A percentile compares a stretch with the other conserved stretches of the same genome.
Conservation (phyloP, 2,329 filamentous ascomycete species). For the Massarina eburnea region DNA sequence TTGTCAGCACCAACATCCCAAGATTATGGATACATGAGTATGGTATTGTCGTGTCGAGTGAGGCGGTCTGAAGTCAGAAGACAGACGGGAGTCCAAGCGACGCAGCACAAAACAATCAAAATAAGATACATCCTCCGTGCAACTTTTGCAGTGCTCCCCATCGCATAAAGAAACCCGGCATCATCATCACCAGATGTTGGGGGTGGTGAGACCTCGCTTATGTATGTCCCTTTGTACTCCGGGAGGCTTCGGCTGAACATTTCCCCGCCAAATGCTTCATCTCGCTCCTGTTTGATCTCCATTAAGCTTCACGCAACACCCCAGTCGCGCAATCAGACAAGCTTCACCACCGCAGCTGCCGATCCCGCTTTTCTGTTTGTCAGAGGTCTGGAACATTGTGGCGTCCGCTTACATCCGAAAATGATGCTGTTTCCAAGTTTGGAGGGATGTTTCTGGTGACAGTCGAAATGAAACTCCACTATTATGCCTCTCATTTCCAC, state of each 20-base stretch:
- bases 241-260: conserved; percentile 4
- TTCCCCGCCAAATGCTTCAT: conserved; percentile 20
- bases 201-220: conserved; percentile 1
- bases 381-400: conserved; percentile 3
- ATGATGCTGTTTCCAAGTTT: background rate
- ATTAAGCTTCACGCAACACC: background rate
- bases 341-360: conserved; percentile 9
- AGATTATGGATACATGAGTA: too few relatives aligned
- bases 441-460: background rate
- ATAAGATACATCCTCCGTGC: conserved; percentile 1
- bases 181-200: background rate
- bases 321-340: too few relatives aligned
- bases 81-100: background rate
- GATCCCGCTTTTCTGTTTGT: background rate
- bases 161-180: background rate
- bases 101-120: background rate
- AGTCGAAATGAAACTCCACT: background rate
- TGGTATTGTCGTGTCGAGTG: too few relatives aligned
- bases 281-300: conserved; percentile 15
- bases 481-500: conserved; percentile 1
- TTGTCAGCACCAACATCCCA: too few relatives aligned
- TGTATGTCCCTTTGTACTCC: background rate
- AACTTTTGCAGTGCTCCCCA: background rate
- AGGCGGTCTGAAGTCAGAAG: too few relatives aligned
- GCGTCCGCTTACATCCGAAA: background rate